Evolutionary conservation across 352 stramenopile species (phyloP), one percentile per base, ranked within the genome.

Genomic region (Phytophthora vignae): DNA sequence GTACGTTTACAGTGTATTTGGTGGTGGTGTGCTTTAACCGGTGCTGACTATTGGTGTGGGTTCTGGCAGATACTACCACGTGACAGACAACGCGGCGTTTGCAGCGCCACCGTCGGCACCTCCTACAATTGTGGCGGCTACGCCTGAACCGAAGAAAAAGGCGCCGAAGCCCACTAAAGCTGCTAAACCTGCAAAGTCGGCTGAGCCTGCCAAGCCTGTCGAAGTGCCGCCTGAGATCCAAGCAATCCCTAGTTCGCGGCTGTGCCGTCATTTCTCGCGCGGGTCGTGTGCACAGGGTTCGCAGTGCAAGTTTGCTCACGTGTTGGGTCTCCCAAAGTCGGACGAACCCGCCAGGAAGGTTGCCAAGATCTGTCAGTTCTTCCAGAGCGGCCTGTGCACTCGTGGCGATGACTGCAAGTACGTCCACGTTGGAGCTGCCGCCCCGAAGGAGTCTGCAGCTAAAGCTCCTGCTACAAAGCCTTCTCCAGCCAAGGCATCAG

Each of bases 191-290:
- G 14, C 63, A 3, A 3, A 63, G 21, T 33, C 25, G 14, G 14
- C 59, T 12, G 63, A 60, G 21, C 29, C 54, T 29, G 22, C 15
- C 27, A 19, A 58, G 22, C 38, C 60, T 1, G 12, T 25, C 15
- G 69, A 50, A 56, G 48, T 74, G 9, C 17, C 55, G 3, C 40
- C 66, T 4, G 70, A 82, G 12, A 74, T 83, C 27, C 61, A 73
- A 38, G 65, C 27, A 7, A 79, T 92, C 38, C 73, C 83, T 48
- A 61, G 42, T 22, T 66, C 29, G 8, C 38, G 76, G 14, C 62
- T 92, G 36, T 94, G 86, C 62, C 76, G 74, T 46, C 77, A 91
- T 65, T 94, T 90, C 57, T 61, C 76, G 25, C 77, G 77, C 29
- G 83, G 86, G 17, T 74, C 74, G 33, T 94, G 86, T 44, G 67